A percentile compares a stretch with the other conserved stretches of the same genome.
Conservation (phyloP, 345 rosid genomes). For the Balakata baccata region DNA sequence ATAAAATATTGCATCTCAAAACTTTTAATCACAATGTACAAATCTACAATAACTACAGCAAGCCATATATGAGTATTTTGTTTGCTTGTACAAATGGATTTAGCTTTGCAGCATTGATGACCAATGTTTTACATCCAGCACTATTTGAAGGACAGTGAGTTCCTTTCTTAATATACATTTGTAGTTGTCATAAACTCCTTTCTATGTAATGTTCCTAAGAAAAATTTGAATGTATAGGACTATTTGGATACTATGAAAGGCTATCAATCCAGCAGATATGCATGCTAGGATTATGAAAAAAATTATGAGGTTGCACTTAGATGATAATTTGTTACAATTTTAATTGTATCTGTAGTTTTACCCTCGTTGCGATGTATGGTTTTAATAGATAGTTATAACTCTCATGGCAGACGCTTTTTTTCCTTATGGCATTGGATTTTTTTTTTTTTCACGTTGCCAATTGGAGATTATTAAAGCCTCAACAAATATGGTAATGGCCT, state of each 20-base stretch:
- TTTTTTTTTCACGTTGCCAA: slow-evolving; percentile 79
- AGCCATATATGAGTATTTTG: slow-evolving; percentile 50
- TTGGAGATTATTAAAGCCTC: slow-evolving; percentile 70
- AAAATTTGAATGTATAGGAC: slow-evolving; percentile 28
- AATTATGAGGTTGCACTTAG: slow-evolving; percentile 70
- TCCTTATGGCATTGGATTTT: slow-evolving; percentile 43
- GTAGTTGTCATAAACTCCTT: too few species aligned
- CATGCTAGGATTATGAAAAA: slow-evolving; percentile 77
- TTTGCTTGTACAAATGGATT: slow-evolving; percentile 62
- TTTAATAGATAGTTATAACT: slow-evolving; percentile 65
- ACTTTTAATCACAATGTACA: slow-evolving; percentile 31
- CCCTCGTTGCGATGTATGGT: slow-evolving; percentile 66
- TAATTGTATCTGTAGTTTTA: slow-evolving; percentile 38
- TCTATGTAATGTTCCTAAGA: neutral
- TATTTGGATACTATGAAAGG: slow-evolving; percentile 62
- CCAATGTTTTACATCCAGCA: slow-evolving; percentile 63
- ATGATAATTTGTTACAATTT: slow-evolving; percentile 62
- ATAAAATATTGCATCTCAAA: slow-evolving; percentile 45
- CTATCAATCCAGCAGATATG: slow-evolving; percentile 51
- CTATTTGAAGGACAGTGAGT: slow-evolving; percentile 68
- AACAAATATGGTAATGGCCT: slow-evolving; percentile 72
- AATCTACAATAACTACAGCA: slow-evolving; percentile 53
- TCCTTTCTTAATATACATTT: neutral
- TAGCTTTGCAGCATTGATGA: slow-evolving; percentile 47
- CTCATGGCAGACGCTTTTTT: slow-evolving; percentile 86